These are phyloP conservation scores for Petasospora rhodanensis DNA, from an alignment of 1,139 yeast genomes.

Conservation along the genomic window DNA sequence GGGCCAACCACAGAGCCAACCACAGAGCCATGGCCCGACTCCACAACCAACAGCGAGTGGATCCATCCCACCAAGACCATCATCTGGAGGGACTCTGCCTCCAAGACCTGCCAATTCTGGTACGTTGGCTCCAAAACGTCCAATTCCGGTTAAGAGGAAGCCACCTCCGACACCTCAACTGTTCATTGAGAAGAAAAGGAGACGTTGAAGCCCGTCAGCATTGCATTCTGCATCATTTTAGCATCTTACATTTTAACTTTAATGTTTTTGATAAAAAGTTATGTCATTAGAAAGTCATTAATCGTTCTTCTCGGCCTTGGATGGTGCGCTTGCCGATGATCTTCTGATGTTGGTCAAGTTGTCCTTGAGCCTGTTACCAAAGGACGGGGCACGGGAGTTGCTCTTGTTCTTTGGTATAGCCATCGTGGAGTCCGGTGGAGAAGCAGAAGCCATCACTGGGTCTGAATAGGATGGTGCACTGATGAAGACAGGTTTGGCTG, in stretches of 20 bases:
- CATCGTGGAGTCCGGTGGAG: conserved; percentile 11
- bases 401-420: neutral
- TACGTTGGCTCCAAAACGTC: neutral
- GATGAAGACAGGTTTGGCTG: conserved; percentile 5
- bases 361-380: conserved; percentile 11
- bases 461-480: conserved; percentile 5
- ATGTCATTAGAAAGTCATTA: no score
- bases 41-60: neutral
- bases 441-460: conserved; percentile 11
- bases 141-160: neutral
- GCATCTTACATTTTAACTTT: no score
- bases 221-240: no score
- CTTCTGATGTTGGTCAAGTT: conserved; percentile 8
- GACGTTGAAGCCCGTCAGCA: no score
- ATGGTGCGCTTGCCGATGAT: neutral
- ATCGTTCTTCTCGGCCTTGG: conserved; percentile 5
- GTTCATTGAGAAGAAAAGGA: neutral
- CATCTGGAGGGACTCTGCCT: neutral
- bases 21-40: neutral
- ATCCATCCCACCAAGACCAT: neutral
- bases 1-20: neutral
- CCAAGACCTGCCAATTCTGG: conserved; percentile 6
- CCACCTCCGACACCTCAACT: neutral
- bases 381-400: conserved; percentile 2
- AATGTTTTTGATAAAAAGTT: no score